These are phyloP conservation scores for Ilex paraguariensis DNA, from an alignment of 305 asterid species.

Conservation along the genomic window DNA sequence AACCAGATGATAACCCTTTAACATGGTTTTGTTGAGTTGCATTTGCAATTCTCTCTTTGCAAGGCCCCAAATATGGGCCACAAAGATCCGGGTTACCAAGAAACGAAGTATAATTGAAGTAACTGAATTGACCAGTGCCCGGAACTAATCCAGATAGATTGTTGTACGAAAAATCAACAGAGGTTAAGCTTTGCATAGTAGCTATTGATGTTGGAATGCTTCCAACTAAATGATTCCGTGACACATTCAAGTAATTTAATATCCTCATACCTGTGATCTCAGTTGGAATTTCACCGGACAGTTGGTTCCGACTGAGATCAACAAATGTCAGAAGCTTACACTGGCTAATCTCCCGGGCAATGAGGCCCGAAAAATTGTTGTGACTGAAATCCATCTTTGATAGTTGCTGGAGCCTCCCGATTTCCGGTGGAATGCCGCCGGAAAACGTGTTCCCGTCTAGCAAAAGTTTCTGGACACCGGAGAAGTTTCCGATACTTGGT, in stretches of 20 bases:
- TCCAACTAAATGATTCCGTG: conserved; percentile 1
- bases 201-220: not conserved
- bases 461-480: conserved; percentile 6
- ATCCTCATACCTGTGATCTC: conserved; percentile 3
- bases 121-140: conserved; percentile 8
- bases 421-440: not conserved
- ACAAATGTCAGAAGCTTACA: conserved; percentile 4
- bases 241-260: conserved; percentile 5
- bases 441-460: conserved; percentile 1
- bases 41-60: not conserved
- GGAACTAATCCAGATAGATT: conserved; percentile 9
- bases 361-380: not conserved
- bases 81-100: conserved; percentile 4
- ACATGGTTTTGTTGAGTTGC: not conserved
- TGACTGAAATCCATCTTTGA: conserved; percentile 2
- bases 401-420: conserved; percentile 2
- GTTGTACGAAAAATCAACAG: conserved; percentile 5
- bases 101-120: conserved; percentile 5
- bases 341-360: not conserved
- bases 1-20: not conserved
- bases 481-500: not conserved
- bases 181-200: conserved; percentile 4
- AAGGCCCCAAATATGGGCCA: conserved; percentile 6
- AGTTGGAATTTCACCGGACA: conserved; percentile 1
- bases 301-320: conserved; percentile 3